Percentiles rank a stretch among this genome's conserved stretches.
Conservation (phyloP, 306 rosid species). For the Prunus persica region Prunus_persica_NCBIv2 NC_034010.1:27625001-27625500, state of each 20-base stretch:
- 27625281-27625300: no score
- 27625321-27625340: no score
- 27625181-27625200: no score
- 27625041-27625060: conserved; percentile 67
- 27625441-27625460: conserved; percentile 48
- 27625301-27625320: no score
- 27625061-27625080: conserved; percentile 24
- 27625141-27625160: background rate
- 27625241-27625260: no score
- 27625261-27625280: no score
- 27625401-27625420: background rate
- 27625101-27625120: background rate
- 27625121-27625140: background rate
- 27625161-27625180: no score
- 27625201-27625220: no score
- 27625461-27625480: conserved; percentile 72
- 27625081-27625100: background rate
- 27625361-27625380: background rate
- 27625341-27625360: no score
- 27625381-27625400: background rate
- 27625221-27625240: no score
- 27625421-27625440: background rate
- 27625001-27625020: conserved; percentile 94
- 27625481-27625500: conserved; percentile 49
- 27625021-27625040: conserved; percentile 89